A percentile compares a stretch with the other conserved stretches of the same genome.
These are phyloP conservation scores for Carex parvula DNA, from an alignment of 176 grass and related monocot species.

Conservation along the genomic window DNA sequence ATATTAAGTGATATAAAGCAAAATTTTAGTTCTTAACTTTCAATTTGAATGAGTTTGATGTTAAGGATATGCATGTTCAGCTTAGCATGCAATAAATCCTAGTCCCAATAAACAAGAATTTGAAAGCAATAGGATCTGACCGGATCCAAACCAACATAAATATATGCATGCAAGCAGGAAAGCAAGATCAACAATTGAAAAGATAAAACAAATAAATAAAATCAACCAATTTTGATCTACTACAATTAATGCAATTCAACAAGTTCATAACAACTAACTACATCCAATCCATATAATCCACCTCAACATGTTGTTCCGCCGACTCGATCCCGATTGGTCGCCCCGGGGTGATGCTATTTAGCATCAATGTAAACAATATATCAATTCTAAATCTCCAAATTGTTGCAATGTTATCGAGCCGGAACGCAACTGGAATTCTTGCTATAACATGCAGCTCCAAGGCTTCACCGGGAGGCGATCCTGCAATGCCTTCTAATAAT, in stretches of 20 bases:
- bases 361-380: neutral
- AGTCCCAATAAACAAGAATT: neutral
- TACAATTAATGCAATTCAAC: neutral
- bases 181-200: neutral
- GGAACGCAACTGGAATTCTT: slow-evolving; percentile 11
- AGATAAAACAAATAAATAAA: neutral
- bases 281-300: slow-evolving; percentile 21
- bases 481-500: slow-evolving; percentile 9
- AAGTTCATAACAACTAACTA: neutral
- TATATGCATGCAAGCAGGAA: neutral
- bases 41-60: neutral
- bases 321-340: neutral
- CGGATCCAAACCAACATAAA: neutral
- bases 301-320: neutral
- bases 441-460: neutral
- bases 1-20: neutral
- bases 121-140: neutral
- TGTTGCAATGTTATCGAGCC: neutral
- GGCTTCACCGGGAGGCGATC: neutral
- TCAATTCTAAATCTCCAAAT: slow-evolving; percentile 1
- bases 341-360: slow-evolving; percentile 9
- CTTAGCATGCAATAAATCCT: neutral
- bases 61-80: no score
- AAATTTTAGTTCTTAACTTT: neutral
- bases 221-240: neutral